Conservation (phyloP, 75 land plant genomes). For the Pinus albicaulis region DNA sequence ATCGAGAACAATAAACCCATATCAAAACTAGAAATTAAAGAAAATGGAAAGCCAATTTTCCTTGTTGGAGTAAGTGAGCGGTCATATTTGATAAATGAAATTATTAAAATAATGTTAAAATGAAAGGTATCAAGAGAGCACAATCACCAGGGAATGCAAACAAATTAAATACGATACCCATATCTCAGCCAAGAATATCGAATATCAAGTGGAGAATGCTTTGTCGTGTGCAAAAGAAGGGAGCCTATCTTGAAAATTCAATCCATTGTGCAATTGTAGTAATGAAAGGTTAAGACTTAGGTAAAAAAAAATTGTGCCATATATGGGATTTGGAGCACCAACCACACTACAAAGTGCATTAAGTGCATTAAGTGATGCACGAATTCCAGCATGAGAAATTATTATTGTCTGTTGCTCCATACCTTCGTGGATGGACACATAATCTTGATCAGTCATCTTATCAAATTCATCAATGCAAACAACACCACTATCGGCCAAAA, state of each 20-base stretch:
- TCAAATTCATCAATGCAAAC: slow-evolving; percentile 99
- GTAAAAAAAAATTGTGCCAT: slow-evolving; percentile 77
- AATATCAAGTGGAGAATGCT: no score
- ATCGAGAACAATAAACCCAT: slow-evolving; percentile 96
- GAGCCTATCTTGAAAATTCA: no score
- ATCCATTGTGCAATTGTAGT: background rate
- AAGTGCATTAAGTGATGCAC: slow-evolving; percentile 97
- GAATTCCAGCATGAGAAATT: slow-evolving; percentile 99
- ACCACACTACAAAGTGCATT: slow-evolving; percentile 99
- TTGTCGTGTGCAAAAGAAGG: no score
- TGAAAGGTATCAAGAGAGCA: background rate
- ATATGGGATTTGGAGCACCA: slow-evolving; percentile 99
- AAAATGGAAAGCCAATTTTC: slow-evolving; percentile 98
- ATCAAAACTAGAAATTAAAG: slow-evolving; percentile 97
- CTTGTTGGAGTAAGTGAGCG: slow-evolving; percentile 97
- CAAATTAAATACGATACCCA: background rate
- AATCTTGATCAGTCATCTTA: slow-evolving; percentile 98
- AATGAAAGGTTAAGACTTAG: background rate
- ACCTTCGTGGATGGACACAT: slow-evolving; percentile 98
- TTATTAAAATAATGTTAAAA: background rate
- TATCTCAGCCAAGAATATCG: no score
- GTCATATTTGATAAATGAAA: slow-evolving; percentile 69
- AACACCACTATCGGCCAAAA: slow-evolving; percentile 96
- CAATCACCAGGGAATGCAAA: background rate
- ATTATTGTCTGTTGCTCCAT: slow-evolving; percentile 99